Evolutionary conservation across 345 rosid species (phyloP).

Genomic region (Eucalyptus regnans): DNA sequence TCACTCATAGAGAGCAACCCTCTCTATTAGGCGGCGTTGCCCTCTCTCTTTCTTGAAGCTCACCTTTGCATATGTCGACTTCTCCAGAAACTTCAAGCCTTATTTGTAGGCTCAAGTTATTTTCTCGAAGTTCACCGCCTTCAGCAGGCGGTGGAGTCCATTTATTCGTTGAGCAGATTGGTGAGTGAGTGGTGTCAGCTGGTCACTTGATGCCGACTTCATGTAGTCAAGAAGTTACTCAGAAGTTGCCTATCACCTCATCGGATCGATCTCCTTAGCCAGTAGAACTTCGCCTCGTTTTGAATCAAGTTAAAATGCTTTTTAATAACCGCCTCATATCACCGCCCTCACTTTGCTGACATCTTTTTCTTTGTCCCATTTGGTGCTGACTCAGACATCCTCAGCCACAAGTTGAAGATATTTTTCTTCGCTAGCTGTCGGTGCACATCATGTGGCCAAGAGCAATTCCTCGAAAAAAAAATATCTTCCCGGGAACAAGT

Average conservation of each 20-base stretch:
- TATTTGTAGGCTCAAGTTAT: background rate
- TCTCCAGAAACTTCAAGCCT: background rate
- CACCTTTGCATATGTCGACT: background rate
- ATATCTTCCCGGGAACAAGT: background rate
- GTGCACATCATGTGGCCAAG: background rate
- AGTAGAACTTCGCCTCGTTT: background rate
- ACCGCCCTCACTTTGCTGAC: background rate
- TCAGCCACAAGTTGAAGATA: background rate
- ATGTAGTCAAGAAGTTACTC: background rate
- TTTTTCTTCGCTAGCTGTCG: background rate
- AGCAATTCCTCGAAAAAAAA: background rate
- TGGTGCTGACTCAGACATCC: background rate
- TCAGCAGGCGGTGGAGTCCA: background rate
- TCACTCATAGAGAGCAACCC: background rate
- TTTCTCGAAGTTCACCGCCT: background rate
- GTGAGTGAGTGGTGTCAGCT: background rate
- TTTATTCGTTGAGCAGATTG: background rate
- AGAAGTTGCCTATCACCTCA: background rate
- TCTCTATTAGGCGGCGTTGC: background rate
- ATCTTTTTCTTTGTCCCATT: background rate
- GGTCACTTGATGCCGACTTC: background rate
- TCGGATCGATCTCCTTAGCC: background rate
- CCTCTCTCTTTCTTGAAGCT: background rate
- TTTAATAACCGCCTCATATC: background rate
- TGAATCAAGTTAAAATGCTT: too few relatives aligned